Percentiles rank a stretch among this genome's conserved stretches.
Evolutionary conservation across 2,329 filamentous ascomycete genomes (phyloP).

Genomic region (Diaporthe nobilis): DNA sequence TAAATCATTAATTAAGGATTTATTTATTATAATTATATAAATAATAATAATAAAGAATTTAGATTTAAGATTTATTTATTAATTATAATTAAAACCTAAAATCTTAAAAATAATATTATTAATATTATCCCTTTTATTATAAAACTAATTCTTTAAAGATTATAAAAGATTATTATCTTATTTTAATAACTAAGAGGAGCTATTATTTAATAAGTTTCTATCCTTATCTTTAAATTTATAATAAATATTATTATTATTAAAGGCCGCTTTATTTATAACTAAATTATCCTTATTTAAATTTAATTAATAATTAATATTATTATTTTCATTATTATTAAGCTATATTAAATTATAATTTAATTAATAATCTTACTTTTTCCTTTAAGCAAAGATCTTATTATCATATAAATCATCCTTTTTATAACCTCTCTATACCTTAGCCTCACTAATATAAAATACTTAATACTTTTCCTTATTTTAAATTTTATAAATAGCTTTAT

Average conservation of each 20-base stretch:
- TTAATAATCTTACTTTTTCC: not conserved
- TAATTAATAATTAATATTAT: not conserved
- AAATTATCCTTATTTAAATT: not conserved
- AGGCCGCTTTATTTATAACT: not conserved
- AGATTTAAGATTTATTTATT: not conserved
- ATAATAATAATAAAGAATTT: not conserved
- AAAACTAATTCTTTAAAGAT: not conserved
- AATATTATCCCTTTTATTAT: not conserved
- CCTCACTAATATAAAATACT: not conserved
- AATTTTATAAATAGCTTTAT: not conserved
- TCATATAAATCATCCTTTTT: not conserved
- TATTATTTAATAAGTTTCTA: not conserved
- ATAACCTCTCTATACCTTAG: not conserved
- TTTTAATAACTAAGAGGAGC: not conserved
- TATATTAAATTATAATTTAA: not conserved
- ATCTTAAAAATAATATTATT: not conserved
- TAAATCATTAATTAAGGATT: not conserved
- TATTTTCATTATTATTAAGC: not conserved
- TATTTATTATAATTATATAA: not conserved
- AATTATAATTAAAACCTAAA: not conserved
- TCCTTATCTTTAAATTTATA: not conserved
- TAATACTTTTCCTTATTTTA: not conserved
- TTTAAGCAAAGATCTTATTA: not conserved
- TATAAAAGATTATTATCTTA: not conserved
- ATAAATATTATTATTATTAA: not conserved